Percentiles rank a stretch among this genome's conserved stretches.
These are phyloP conservation scores for Peronospora farinosa DNA, from an alignment of 352 stramenopile species.

Conservation along the genomic window DNA sequence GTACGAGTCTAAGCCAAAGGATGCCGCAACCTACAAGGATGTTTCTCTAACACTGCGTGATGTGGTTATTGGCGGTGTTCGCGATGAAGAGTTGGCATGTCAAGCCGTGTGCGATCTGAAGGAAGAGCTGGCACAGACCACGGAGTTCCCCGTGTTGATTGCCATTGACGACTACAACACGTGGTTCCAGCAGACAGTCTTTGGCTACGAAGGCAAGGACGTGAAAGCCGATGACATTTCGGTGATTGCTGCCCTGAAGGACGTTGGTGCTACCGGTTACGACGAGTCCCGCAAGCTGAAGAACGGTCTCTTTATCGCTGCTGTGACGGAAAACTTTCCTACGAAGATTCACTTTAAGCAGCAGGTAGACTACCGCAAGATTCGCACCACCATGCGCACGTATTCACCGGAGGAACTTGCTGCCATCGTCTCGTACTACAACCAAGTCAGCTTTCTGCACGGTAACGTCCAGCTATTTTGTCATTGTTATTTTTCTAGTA, in stretches of 20 bases:
- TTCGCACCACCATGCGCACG: slow-evolving; percentile 69
- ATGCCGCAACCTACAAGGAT: slow-evolving; percentile 42
- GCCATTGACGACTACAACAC: slow-evolving; percentile 87
- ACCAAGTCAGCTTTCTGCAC: slow-evolving; percentile 69
- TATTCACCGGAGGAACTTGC: slow-evolving; percentile 75
- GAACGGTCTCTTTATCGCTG: slow-evolving; percentile 79
- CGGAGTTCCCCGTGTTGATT: slow-evolving; percentile 81
- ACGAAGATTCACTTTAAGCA: slow-evolving; percentile 72
- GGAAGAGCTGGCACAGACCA: slow-evolving; percentile 65
- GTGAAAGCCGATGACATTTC: slow-evolving; percentile 73
- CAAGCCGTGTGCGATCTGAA: slow-evolving; percentile 76
- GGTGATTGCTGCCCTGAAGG: slow-evolving; percentile 68
- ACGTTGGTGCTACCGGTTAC: slow-evolving; percentile 61
- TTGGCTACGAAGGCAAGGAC: slow-evolving; percentile 78
- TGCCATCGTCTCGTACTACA: slow-evolving; percentile 79
- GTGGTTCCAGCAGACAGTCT: slow-evolving; percentile 82
- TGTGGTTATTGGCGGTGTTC: slow-evolving; percentile 70
- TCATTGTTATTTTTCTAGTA: neutral
- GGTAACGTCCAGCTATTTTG: slow-evolving; percentile 20
- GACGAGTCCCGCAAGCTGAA: slow-evolving; percentile 51
- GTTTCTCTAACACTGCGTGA: slow-evolving; percentile 63
- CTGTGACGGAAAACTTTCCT: slow-evolving; percentile 81
- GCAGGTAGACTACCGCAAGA: slow-evolving; percentile 71
- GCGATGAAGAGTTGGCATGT: slow-evolving; percentile 77
- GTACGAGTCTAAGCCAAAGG: slow-evolving; percentile 73